Conservation (phyloP, 2,329 filamentous ascomycete genomes). For the Xylaria arbuscula region DNA sequence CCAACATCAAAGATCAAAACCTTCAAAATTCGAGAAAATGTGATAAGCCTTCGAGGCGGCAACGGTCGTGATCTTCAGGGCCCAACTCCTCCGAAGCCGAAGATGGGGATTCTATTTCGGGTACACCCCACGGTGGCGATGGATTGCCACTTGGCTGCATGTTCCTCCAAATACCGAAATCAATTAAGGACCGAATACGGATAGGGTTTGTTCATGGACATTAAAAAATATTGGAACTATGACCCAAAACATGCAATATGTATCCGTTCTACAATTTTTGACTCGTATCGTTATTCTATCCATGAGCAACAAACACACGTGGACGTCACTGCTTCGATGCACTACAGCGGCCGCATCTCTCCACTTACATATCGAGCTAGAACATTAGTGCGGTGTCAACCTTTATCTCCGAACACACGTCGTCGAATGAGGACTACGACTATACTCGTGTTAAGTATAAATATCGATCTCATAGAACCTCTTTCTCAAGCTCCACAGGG, state of each 20-base stretch:
- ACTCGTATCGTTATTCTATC: neutral
- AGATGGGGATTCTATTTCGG: neutral
- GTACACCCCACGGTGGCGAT: neutral
- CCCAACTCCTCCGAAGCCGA: neutral
- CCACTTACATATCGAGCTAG: neutral
- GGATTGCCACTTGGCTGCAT: neutral
- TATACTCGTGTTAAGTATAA: neutral
- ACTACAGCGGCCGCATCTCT: neutral
- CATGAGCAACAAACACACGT: too few species aligned
- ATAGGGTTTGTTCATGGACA: too few species aligned
- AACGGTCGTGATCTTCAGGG: slow-evolving; percentile 18
- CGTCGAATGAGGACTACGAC: neutral
- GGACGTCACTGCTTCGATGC: too few species aligned
- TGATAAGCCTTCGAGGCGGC: neutral
- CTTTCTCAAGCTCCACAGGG: neutral
- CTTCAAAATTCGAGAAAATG: neutral
- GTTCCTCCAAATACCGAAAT: neutral
- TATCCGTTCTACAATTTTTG: too few species aligned
- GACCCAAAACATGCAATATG: too few species aligned
- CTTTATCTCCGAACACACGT: neutral
- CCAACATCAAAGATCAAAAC: neutral
- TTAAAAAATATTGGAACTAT: too few species aligned
- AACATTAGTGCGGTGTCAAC: neutral
- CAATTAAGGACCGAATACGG: neutral
- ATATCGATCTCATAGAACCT: neutral